Percentiles rank a stretch among this genome's conserved stretches.
phyloP scores from a whole-genome alignment of 352 stramenopile species.

The Elongisporangium senticosum region DNA sequence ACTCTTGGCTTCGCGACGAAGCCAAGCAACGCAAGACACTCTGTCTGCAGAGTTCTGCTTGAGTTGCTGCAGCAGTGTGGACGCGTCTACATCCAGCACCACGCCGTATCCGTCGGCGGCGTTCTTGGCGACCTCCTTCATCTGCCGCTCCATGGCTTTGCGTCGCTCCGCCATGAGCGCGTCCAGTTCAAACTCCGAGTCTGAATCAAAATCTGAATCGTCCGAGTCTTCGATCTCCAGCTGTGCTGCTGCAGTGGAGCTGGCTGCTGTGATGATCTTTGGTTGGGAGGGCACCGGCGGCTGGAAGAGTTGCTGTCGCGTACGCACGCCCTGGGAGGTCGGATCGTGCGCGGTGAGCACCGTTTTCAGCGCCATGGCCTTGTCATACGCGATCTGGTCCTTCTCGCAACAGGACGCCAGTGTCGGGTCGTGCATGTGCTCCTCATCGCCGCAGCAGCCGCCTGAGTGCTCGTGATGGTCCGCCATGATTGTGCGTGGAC shows the following conservation, averaged over 20 bases:
- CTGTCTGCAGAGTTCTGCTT: neutral
- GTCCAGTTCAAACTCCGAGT: slow-evolving; percentile 24
- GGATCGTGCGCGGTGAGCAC: slow-evolving; percentile 52
- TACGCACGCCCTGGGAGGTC: slow-evolving; percentile 39
- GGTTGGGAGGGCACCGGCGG: slow-evolving; percentile 11
- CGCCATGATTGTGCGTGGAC: neutral
- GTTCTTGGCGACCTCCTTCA: slow-evolving; percentile 36
- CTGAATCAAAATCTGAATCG: slow-evolving; percentile 13
- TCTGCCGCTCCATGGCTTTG: slow-evolving; percentile 38
- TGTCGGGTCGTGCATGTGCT: slow-evolving; percentile 52
- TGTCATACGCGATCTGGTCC: slow-evolving; percentile 47
- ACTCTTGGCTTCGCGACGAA: neutral
- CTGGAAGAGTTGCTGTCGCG: slow-evolving; percentile 58
- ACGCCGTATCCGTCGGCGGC: slow-evolving; percentile 49
- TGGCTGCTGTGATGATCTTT: slow-evolving; percentile 2
- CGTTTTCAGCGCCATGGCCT: slow-evolving; percentile 60
- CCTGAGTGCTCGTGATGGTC: neutral
- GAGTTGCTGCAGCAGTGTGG: slow-evolving; percentile 32
- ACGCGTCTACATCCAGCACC: slow-evolving; percentile 21
- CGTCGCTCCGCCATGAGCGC: slow-evolving; percentile 32
- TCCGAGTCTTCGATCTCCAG: slow-evolving; percentile 11
- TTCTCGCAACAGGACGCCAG: slow-evolving; percentile 62
- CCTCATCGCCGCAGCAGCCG: slow-evolving; percentile 6
- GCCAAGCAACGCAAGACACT: neutral
- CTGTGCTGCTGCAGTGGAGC: neutral